Conservation (phyloP, 768 basidiomycete species). For the Naematelia aurantialba region DNA sequence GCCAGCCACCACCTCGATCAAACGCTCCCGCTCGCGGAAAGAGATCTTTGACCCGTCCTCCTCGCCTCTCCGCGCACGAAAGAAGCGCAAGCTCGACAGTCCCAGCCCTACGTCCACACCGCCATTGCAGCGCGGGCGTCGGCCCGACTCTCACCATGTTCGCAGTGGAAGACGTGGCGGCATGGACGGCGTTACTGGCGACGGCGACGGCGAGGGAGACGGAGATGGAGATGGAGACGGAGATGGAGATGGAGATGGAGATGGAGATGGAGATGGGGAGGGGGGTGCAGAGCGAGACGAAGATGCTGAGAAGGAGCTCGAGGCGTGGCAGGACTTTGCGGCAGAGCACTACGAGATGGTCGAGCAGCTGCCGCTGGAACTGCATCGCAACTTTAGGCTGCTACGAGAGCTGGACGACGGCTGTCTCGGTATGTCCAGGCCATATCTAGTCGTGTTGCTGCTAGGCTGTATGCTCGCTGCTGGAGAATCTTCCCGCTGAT, state of each 20-base stretch:
- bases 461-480: neutral
- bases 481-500: conserved; percentile 4
- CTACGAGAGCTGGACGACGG: conserved; percentile 49
- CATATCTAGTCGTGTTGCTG: neutral
- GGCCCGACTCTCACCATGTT: no score
- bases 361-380: conserved; percentile 50
- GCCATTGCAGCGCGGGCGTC: no score
- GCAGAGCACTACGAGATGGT: conserved; percentile 48
- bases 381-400: conserved; percentile 49
- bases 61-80: conserved; percentile 16
- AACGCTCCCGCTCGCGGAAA: neutral
- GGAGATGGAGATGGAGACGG: conserved; percentile 68
- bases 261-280: conserved; percentile 43
- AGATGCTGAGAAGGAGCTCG: conserved; percentile 38
- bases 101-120: conserved; percentile 61
- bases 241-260: conserved; percentile 43
- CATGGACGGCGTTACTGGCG: no score
- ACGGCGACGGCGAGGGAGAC: no score
- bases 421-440: conserved; percentile 33
- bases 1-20: conserved; percentile 1
- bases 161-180: no score
- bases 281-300: conserved; percentile 52
- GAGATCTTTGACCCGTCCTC: conserved; percentile 5
- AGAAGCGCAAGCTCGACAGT: neutral
- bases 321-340: conserved; percentile 46